Evolutionary conservation across 345 rosid species (phyloP), one percentile per base, ranked within the genome.

Genomic region (Rhodamnia argentea): DNA sequence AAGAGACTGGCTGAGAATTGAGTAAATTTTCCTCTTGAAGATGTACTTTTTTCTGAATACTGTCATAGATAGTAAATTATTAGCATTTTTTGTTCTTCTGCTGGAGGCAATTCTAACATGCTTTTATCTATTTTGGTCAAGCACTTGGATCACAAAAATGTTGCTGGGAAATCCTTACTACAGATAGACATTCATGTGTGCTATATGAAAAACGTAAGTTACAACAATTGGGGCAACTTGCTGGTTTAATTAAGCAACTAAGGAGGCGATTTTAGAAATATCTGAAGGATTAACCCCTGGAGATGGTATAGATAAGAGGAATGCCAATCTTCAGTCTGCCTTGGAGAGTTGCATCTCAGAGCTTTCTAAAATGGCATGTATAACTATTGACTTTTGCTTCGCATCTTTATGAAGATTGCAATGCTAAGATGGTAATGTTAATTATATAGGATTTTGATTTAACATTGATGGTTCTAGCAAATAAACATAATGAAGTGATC

Each of bases 101-200:
- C 93, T 94, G 99, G 98, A 84, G 97, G 92, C 60, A 94, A 93
- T 87, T 92, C 95, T 55, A 95, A 96, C 90, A 88, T 90, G 84
- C 87, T 95, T 86, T 90, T 95, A 85, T 92, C 96, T 58, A 89
- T 90, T 88, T 88, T 96, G 94, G 88, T 95, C 90, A 94, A 96
- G 94, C 98, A 96, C 93, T 90, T 96, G 96, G 99, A 96, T 93
- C 95, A 94, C 90, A 96, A 91, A 90, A 91, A 90, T 88, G 93
- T 95, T 74, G 87, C 89, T 57, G 94, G 93, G 87, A 94, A 92
- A 88, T 94, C 92, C 75, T 88, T 60, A 84, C 56, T 90, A 82
- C 96, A 93, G 91, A 91, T 90, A 52, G 90, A 94, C 87, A 91
- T 96, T 89, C 91, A 90, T 81, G 92, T 95, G 84, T 87, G 95